These are phyloP conservation scores for Myxozyma mucilagina DNA, from an alignment of 805 yeast species.

Conservation along the genomic window DNA sequence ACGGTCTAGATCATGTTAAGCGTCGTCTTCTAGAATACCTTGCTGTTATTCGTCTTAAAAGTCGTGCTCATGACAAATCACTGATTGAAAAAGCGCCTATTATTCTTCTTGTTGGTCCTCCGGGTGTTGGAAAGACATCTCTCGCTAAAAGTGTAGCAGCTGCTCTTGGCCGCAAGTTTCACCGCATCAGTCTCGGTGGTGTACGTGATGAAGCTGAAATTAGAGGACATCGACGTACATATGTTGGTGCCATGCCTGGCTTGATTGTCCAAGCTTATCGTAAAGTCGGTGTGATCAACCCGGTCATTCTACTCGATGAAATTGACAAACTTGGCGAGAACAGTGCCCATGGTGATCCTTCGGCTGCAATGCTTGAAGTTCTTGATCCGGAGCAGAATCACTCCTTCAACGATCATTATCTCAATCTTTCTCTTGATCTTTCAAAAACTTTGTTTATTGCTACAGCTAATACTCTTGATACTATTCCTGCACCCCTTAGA, in stretches of 20 bases:
- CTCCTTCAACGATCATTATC: constrained; percentile 74
- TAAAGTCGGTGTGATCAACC: constrained; percentile 75
- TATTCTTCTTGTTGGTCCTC: constrained; percentile 82
- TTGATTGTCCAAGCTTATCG: constrained; percentile 72
- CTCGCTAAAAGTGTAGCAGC: constrained; percentile 78
- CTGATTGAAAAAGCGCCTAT: constrained; percentile 58
- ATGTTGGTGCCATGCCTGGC: constrained; percentile 93
- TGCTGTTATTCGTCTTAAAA: constrained; percentile 67
- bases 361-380: constrained; percentile 84
- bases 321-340: constrained; percentile 75
- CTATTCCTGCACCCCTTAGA: constrained; percentile 71
- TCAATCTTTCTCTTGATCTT: constrained; percentile 82
- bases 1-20: constrained; percentile 72
- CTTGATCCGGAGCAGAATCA: constrained; percentile 87
- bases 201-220: constrained; percentile 86
- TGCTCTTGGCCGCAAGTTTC: constrained; percentile 71
- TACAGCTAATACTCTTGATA: constrained; percentile 76
- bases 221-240: constrained; percentile 87
- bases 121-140: constrained; percentile 91
- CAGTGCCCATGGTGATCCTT: constrained; percentile 75
- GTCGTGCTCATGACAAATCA: constrained; percentile 20
- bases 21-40: constrained; percentile 74
- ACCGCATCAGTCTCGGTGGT: constrained; percentile 83
- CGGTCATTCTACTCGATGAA: constrained; percentile 80
- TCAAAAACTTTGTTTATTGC: constrained; percentile 81